Evolutionary conservation across 306 rosid genomes (phyloP).

Genomic region (Rosa chinensis): DNA sequence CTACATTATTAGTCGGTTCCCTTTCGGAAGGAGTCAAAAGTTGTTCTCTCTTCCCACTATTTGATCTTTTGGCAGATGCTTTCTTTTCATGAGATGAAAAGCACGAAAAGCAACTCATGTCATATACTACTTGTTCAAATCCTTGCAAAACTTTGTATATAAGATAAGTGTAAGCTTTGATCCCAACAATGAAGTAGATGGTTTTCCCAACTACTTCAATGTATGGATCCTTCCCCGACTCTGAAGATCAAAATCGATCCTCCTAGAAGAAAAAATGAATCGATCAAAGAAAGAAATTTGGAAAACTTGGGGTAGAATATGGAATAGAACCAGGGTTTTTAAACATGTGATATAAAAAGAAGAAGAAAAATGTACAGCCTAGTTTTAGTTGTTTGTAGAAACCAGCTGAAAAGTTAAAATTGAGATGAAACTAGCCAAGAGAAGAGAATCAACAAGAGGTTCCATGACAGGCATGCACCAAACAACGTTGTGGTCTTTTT

Average conservation of each 20-base stretch:
- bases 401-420: background rate
- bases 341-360: background rate
- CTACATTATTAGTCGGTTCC: slow-evolving; percentile 19
- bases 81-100: slow-evolving; percentile 62
- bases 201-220: background rate
- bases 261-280: background rate
- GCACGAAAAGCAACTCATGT: slow-evolving; percentile 87
- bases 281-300: background rate
- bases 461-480: background rate
- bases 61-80: slow-evolving; percentile 31
- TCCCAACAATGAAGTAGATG: slow-evolving; percentile 2
- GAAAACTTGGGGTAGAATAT: background rate
- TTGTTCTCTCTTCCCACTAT: slow-evolving; percentile 29
- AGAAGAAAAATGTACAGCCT: background rate
- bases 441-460: background rate
- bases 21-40: slow-evolving; percentile 27
- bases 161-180: background rate
- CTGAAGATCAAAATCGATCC: slow-evolving; percentile 11
- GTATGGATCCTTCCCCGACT: background rate
- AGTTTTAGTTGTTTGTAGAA: background rate
- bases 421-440: background rate
- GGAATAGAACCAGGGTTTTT: background rate
- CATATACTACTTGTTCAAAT: background rate
- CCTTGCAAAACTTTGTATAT: background rate
- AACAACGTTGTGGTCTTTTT: background rate